Evolutionary conservation across 768 basidiomycete genomes (phyloP).

Genomic region (Auriculariales sp.): DNA sequence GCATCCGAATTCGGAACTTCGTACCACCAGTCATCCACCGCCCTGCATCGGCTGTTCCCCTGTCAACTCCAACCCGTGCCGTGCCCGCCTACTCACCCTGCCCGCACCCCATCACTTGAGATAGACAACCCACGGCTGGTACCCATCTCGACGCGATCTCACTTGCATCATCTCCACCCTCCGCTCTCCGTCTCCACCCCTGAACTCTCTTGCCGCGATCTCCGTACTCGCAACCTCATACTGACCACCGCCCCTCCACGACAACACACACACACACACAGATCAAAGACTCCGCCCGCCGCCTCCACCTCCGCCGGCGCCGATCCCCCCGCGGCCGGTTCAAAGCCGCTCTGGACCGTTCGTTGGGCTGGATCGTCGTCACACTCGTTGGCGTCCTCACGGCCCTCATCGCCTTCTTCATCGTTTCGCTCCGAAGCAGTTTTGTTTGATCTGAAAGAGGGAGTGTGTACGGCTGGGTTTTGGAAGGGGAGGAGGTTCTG

Average conservation of each 20-base stretch:
- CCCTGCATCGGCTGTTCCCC: too few species aligned
- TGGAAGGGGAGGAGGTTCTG: slow-evolving; percentile 72
- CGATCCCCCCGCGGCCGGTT: slow-evolving; percentile 56
- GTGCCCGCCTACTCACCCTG: too few species aligned
- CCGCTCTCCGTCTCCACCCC: neutral
- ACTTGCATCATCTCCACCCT: neutral
- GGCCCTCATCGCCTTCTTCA: slow-evolving; percentile 73
- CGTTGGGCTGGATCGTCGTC: slow-evolving; percentile 79
- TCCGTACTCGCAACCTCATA: neutral
- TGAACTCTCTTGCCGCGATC: neutral
- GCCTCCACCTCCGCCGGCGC: slow-evolving; percentile 52
- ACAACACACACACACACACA: slow-evolving; percentile 7
- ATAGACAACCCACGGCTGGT: too few species aligned
- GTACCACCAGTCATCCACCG: too few species aligned
- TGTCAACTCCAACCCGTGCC: too few species aligned
- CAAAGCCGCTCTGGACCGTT: slow-evolving; percentile 54
- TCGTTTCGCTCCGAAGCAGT: slow-evolving; percentile 76
- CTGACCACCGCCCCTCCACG: neutral
- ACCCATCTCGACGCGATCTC: too few species aligned
- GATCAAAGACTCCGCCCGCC: slow-evolving; percentile 84
- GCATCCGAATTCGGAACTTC: too few species aligned
- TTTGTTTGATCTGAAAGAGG: slow-evolving; percentile 87
- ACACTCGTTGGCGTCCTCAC: slow-evolving; percentile 78
- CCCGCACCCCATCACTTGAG: too few species aligned
- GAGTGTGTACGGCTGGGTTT: slow-evolving; percentile 61